A percentile compares a stretch with the other conserved stretches of the same genome.
Evolutionary conservation across 2,329 filamentous ascomycete species (phyloP).

Genomic region (Fusarium sp.): DNA sequence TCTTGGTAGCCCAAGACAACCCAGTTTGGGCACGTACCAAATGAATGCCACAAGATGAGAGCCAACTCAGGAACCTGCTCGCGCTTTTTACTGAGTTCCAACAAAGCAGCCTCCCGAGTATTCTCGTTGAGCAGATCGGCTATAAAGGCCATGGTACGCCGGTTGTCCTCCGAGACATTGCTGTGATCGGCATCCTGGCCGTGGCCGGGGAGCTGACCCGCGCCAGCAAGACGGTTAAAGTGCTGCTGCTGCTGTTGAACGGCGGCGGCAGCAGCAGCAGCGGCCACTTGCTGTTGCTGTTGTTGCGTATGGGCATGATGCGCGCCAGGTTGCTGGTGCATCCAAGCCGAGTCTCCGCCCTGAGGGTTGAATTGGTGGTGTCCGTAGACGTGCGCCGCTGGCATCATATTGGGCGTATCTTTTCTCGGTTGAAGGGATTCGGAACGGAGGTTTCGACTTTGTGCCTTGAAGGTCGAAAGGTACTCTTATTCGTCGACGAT

Average conservation of each 20-base stretch:
- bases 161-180: constrained; percentile 87
- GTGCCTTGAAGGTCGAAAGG: background rate
- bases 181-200: constrained; percentile 70
- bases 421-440: constrained; percentile 23
- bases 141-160: constrained; percentile 92
- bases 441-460: background rate
- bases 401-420: constrained; percentile 66
- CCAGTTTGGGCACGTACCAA: constrained; percentile 72
- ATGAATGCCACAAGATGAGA: constrained; percentile 97
- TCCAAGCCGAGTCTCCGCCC: constrained; percentile 70
- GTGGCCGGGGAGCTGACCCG: constrained; percentile 60
- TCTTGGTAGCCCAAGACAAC: constrained; percentile 14
- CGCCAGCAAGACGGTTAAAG: constrained; percentile 77
- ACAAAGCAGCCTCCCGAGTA: constrained; percentile 88
- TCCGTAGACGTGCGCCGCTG: constrained; percentile 73
- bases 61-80: constrained; percentile 98
- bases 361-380: constrained; percentile 76
- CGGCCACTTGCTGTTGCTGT: constrained; percentile 56
- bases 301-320: constrained; percentile 72
- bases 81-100: constrained; percentile 98
- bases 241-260: constrained; percentile 70
- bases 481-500: background rate
- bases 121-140: constrained; percentile 89
- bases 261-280: constrained; percentile 64
- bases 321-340: constrained; percentile 71